Evolutionary conservation across 371 early-diverging fungal species (phyloP).

Genomic region (Parasitella parasitica): DNA sequence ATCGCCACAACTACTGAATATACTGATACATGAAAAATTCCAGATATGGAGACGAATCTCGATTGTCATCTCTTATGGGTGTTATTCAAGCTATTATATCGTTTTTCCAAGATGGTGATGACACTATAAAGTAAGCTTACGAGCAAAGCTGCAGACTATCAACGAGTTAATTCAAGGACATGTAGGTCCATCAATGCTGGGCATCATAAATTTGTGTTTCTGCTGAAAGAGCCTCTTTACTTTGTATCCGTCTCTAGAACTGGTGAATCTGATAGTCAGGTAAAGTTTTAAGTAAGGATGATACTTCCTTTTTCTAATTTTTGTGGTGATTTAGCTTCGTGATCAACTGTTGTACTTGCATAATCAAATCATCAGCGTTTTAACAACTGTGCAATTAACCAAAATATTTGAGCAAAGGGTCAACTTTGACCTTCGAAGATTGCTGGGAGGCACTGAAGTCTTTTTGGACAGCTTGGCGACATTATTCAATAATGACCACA

Average conservation of each 20-base stretch:
- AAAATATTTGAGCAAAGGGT: constrained; percentile 83
- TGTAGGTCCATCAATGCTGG: constrained; percentile 75
- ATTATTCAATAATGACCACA: constrained; percentile 69
- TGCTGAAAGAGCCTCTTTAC: constrained; percentile 80
- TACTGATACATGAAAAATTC: background rate
- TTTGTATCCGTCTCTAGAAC: constrained; percentile 80
- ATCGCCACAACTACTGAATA: background rate
- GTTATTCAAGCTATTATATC: constrained; percentile 91
- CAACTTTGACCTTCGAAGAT: constrained; percentile 88
- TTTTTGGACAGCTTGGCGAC: constrained; percentile 80
- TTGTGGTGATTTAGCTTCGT: constrained; percentile 57
- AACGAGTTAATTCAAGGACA: background rate
- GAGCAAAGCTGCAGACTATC: background rate
- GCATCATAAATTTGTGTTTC: constrained; percentile 80
- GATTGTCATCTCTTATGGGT: constrained; percentile 87
- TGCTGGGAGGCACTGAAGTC: constrained; percentile 82
- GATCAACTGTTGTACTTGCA: constrained; percentile 82
- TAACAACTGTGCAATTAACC: constrained; percentile 81
- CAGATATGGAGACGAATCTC: constrained; percentile 88
- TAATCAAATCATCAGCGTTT: constrained; percentile 83
- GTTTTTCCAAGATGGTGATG: constrained; percentile 81
- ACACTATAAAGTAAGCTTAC: constrained; percentile 64
- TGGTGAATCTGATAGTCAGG: constrained; percentile 80
- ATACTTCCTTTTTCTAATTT: background rate
- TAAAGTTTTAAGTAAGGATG: constrained; percentile 22